These are phyloP conservation scores for Begonia masoniana DNA, from an alignment of 306 rosid species.

Conservation along the genomic window DNA sequence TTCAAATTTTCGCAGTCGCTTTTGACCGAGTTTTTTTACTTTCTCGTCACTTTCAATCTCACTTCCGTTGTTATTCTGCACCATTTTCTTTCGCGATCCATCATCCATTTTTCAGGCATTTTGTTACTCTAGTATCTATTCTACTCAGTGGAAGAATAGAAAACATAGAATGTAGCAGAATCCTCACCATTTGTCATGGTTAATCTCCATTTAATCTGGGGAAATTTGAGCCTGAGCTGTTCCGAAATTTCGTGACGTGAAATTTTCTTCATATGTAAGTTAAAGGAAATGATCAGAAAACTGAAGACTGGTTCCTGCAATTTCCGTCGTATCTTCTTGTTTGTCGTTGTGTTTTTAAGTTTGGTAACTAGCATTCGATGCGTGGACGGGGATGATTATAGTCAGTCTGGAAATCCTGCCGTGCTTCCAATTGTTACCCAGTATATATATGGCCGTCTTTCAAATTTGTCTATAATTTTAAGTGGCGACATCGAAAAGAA, in stretches of 20 bases:
- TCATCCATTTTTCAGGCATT: conserved; percentile 1
- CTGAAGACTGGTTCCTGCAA: conserved; percentile 21
- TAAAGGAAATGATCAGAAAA: conserved; percentile 23
- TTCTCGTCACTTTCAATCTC: conserved; percentile 10
- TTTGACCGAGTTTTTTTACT: conserved; percentile 3
- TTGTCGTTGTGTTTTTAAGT: conserved; percentile 15
- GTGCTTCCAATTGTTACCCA: conserved; percentile 21
- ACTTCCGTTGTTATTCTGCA: conserved; percentile 5
- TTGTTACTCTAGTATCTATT: conserved; percentile 1
- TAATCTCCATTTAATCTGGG: conserved; percentile 1
- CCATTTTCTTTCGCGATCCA: conserved; percentile 1
- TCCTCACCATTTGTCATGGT: conserved; percentile 8
- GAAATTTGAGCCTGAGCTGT: background rate
- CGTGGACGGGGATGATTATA: conserved; percentile 20
- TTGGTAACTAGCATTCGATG: conserved; percentile 17
- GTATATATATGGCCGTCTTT: conserved; percentile 25
- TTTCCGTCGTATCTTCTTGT: conserved; percentile 14
- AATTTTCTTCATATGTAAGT: conserved; percentile 9
- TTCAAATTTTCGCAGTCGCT: conserved; percentile 7
- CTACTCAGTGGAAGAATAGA: background rate
- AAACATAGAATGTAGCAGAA: background rate
- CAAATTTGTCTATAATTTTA: conserved; percentile 28
- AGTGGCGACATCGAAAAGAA: conserved; percentile 24
- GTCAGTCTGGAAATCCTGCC: conserved; percentile 11
- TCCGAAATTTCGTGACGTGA: background rate